Evolutionary conservation across 139 green algal genomes (phyloP).

Genomic region (Coelastrella sp.): DNA sequence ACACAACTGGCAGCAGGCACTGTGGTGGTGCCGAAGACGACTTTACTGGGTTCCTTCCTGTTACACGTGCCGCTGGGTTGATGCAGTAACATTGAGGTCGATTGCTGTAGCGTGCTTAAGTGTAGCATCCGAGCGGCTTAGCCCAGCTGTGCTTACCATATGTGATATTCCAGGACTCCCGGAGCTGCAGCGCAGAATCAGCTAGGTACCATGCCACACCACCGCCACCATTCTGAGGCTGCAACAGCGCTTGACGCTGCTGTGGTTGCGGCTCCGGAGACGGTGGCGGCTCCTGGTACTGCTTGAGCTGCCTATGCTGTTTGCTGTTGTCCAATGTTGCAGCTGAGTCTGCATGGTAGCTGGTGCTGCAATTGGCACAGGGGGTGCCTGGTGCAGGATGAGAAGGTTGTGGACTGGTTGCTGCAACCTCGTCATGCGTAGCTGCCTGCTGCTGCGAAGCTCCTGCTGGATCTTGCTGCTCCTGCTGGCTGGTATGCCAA

Average conservation of each 20-base stretch:
- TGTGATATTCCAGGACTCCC: background rate
- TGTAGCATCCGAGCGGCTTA: background rate
- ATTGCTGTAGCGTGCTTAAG: too few species aligned
- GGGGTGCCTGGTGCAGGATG: background rate
- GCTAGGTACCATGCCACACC: slow-evolving; percentile 28
- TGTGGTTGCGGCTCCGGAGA: background rate
- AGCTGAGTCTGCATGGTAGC: too few species aligned
- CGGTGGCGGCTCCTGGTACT: background rate
- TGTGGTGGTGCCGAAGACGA: background rate
- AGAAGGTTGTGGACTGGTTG: background rate
- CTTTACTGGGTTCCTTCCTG: background rate
- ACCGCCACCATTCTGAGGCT: background rate
- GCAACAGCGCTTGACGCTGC: slow-evolving; percentile 5
- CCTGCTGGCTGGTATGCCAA: too few species aligned
- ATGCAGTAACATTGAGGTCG: too few species aligned
- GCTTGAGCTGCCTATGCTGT: slow-evolving; percentile 17
- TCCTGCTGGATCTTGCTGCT: too few species aligned
- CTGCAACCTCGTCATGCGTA: too few species aligned
- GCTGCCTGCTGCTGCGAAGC: too few species aligned
- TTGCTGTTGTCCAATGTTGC: background rate
- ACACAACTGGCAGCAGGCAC: too few species aligned
- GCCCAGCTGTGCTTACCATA: background rate
- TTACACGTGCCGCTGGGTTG: too few species aligned
- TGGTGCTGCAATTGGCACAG: background rate
- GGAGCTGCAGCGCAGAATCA: background rate